Percentiles rank a stretch among this genome's conserved stretches.
phyloP scores from a whole-genome alignment of 202 grass and related monocot genomes.

The Dendrocalamus latiflorus region DNA sequence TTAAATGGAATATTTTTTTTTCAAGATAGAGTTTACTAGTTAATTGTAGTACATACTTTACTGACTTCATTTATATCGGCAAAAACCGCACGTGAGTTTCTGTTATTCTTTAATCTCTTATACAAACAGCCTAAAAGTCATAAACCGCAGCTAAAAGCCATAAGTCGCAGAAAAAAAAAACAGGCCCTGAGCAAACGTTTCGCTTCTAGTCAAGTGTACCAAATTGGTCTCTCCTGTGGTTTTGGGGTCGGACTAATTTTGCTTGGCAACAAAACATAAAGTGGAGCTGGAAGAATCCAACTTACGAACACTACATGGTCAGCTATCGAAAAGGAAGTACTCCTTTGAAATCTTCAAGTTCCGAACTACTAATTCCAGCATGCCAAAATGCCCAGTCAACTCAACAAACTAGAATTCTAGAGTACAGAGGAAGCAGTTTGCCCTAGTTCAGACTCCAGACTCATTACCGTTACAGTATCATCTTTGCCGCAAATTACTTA shows the following conservation, averaged over 20 bases:
- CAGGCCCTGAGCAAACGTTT: neutral
- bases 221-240: neutral
- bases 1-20: too few relatives aligned
- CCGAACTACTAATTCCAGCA: neutral
- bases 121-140: too few relatives aligned
- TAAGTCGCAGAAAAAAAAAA: too few relatives aligned
- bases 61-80: too few relatives aligned
- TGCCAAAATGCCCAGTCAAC: neutral
- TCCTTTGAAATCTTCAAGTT: neutral
- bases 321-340: neutral
- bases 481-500: neutral
- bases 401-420: neutral
- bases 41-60: too few relatives aligned
- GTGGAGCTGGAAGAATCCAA: too few relatives aligned
- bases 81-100: too few relatives aligned
- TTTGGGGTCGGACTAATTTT: neutral
- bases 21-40: too few relatives aligned
- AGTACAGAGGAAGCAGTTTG: too few relatives aligned
- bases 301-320: neutral
- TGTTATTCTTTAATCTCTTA: too few relatives aligned
- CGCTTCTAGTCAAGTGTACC: neutral
- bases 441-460: too few relatives aligned
- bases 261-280: neutral
- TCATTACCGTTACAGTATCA: neutral
- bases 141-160: too few relatives aligned